These are phyloP conservation scores for Microdochium nivale DNA, from an alignment of 2,329 filamentous ascomycete genomes.

Conservation along the genomic window DNA sequence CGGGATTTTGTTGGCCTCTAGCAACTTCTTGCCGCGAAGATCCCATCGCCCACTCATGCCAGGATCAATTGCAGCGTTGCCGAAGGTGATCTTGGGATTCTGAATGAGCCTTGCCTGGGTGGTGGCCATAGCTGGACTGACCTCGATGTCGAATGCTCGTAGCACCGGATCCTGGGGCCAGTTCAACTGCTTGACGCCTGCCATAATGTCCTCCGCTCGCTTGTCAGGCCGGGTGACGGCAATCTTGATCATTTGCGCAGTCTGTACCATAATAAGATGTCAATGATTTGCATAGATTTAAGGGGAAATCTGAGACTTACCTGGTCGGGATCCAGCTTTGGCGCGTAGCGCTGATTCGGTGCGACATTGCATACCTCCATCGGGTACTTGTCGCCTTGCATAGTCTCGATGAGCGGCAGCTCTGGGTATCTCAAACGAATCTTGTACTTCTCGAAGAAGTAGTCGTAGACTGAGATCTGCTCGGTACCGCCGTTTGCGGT, in stretches of 20 bases:
- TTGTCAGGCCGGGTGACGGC: slow-evolving; percentile 69
- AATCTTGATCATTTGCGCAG: slow-evolving; percentile 83
- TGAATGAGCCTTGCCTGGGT: slow-evolving; percentile 64
- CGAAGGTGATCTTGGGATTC: slow-evolving; percentile 65
- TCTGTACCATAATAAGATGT: slow-evolving; percentile 40
- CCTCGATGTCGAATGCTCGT: slow-evolving; percentile 61
- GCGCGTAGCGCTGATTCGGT: slow-evolving; percentile 51
- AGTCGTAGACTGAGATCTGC: slow-evolving; percentile 38
- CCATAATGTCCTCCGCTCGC: slow-evolving; percentile 60
- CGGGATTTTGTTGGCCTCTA: slow-evolving; percentile 49
- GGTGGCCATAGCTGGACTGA: slow-evolving; percentile 55
- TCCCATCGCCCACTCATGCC: slow-evolving; percentile 74
- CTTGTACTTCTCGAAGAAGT: slow-evolving; percentile 48
- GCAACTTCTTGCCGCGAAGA: slow-evolving; percentile 72
- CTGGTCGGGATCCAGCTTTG: slow-evolving; percentile 51
- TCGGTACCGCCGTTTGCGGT: slow-evolving; percentile 26
- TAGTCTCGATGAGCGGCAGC: slow-evolving; percentile 51
- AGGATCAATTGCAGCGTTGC: slow-evolving; percentile 47
- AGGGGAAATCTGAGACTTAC: slow-evolving; percentile 15
- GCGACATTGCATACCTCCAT: slow-evolving; percentile 50
- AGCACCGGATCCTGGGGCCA: slow-evolving; percentile 65
- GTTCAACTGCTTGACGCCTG: slow-evolving; percentile 57
- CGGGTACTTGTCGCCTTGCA: slow-evolving; percentile 45
- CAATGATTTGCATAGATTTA: neutral
- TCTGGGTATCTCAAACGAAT: slow-evolving; percentile 34